These are phyloP conservation scores for Ochetophila trinervis DNA, from an alignment of 306 rosid species.

Conservation along the genomic window DNA sequence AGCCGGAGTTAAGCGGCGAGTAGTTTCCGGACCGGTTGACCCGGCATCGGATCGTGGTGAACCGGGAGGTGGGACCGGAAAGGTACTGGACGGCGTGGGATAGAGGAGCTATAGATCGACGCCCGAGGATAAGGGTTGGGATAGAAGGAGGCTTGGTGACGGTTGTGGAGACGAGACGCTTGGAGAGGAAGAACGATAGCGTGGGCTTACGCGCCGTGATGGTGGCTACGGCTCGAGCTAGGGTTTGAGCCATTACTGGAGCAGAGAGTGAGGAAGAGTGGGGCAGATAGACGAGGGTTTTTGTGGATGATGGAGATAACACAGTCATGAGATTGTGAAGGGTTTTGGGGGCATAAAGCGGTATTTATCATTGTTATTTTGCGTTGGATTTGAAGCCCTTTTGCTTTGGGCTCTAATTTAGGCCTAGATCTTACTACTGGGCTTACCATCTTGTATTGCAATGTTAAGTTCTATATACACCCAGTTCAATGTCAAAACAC, in stretches of 20 bases:
- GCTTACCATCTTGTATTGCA: too few species aligned
- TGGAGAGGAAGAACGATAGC: constrained; percentile 24
- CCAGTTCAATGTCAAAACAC: too few species aligned
- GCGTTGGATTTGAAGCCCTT: neutral
- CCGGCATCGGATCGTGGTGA: constrained; percentile 59
- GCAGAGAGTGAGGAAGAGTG: neutral
- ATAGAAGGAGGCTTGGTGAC: constrained; percentile 34
- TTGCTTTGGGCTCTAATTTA: neutral
- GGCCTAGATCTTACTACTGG: neutral
- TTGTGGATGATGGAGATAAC: constrained; percentile 1
- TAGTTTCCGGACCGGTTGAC: constrained; percentile 64
- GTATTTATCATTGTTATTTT: neutral
- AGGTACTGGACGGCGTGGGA: constrained; percentile 33
- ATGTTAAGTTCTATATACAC: too few species aligned
- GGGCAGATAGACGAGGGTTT: constrained; percentile 20
- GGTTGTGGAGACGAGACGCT: constrained; percentile 38
- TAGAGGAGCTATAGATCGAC: constrained; percentile 40
- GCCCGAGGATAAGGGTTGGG: constrained; percentile 35
- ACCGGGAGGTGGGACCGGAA: constrained; percentile 26
- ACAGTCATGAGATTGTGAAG: neutral
- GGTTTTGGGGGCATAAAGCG: neutral
- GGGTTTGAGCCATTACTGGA: constrained; percentile 49
- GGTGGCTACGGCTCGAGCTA: constrained; percentile 41
- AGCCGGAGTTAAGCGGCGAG: constrained; percentile 78
- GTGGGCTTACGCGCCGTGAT: constrained; percentile 29